Evolutionary conservation across 2,329 filamentous ascomycete species (phyloP).

Genomic region (Aspergillus proliferans): DNA sequence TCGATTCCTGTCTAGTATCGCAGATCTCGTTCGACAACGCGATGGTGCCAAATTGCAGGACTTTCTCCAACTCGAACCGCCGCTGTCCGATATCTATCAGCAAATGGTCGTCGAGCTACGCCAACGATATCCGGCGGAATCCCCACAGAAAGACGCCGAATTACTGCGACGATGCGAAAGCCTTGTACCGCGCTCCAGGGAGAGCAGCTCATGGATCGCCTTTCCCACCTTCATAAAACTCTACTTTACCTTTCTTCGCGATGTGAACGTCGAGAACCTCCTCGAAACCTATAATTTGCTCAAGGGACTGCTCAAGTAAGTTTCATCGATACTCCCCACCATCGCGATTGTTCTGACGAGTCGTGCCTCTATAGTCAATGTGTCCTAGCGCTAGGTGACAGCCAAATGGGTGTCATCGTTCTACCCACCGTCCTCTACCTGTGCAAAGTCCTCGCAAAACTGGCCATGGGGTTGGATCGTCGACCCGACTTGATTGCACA

Average conservation of each 20-base stretch:
- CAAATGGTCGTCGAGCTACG: constrained; percentile 63
- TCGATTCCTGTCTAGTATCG: constrained; percentile 62
- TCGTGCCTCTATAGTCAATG: constrained; percentile 55
- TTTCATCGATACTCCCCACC: constrained; percentile 8
- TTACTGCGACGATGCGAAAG: constrained; percentile 53
- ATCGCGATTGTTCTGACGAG: background rate
- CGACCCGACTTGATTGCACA: constrained; percentile 69
- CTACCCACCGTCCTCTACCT: constrained; percentile 78
- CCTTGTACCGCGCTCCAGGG: constrained; percentile 58
- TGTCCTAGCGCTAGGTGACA: constrained; percentile 73
- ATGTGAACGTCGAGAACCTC: constrained; percentile 70
- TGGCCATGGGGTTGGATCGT: constrained; percentile 79
- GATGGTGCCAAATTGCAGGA: constrained; percentile 61
- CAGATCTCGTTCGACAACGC: constrained; percentile 54
- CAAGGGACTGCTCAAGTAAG: constrained; percentile 68
- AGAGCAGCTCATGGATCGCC: constrained; percentile 65
- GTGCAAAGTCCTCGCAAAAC: constrained; percentile 69
- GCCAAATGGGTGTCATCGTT: constrained; percentile 71
- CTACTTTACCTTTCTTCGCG: constrained; percentile 74
- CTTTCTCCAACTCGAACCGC: constrained; percentile 70
- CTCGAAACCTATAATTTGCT: constrained; percentile 69
- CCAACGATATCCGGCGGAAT: constrained; percentile 46
- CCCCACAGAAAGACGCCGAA: constrained; percentile 49
- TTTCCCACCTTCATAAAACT: constrained; percentile 74
- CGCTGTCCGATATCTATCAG: constrained; percentile 60